Base-by-base conservation (phyloP, 345 rosid species). In the Populus tremula region DNA sequence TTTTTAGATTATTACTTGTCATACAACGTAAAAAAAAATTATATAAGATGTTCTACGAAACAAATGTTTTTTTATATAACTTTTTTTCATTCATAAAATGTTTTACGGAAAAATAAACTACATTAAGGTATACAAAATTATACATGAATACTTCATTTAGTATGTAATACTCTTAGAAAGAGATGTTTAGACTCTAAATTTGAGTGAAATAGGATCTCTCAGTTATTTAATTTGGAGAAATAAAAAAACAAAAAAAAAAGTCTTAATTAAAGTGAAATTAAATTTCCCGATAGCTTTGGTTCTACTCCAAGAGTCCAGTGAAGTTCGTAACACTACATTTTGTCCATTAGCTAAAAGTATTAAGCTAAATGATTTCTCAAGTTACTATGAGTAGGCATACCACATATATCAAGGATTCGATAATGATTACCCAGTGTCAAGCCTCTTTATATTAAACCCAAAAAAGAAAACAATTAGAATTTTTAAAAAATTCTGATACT, bases 1-100 rank as follows among this genome's bases (percentile, higher is more conserved):
- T 7, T 39, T 39, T 39, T 39, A 39, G 8, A 39, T 39, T 39
- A 39, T 8, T 39, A 39, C 8, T 1, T 39, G 11, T 39, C 43
- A 39, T n/a, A n/a, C n/a, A n/a, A n/a, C n/a, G n/a, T 8, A 8
- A 1, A 8, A 1, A 7, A 1, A 8, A 0, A 39, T 1, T 39
- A 39, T 7, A 8, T 33, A 33, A 33, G 35, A 33, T 33, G 35
- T 33, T 33, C 35, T 33, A 0, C 0, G 5, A 33, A 33, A 33
- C 35, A 33, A 33, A 33, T 33, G 35, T 33, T 3, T 33, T 33
- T 33, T 3, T 33, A 33, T 33, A 36, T 36, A 29, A 29, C 1
- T 29, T 1, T 36, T 36, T 36, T 6, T 36, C 1, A 38, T 38
- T 38, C 39, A 38, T 38, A 6, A 7, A 1, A 39, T 8, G 2